phyloP scores from a whole-genome alignment of 2,329 filamentous ascomycete genomes.

The Pseudovirgaria hyperparasitica region DNA sequence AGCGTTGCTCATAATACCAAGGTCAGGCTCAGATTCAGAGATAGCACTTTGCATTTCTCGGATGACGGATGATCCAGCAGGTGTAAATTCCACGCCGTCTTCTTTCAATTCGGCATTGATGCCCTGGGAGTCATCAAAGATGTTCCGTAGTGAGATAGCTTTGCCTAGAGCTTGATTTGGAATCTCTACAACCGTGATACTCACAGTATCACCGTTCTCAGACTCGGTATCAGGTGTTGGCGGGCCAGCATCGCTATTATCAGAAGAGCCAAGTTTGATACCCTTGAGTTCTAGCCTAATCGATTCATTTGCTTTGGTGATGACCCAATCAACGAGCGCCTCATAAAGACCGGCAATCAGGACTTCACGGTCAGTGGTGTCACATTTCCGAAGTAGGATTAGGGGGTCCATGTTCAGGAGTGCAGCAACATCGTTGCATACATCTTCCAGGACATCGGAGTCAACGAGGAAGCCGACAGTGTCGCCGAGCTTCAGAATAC shows the following conservation, averaged over 20 bases:
- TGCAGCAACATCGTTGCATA: slow-evolving; percentile 81
- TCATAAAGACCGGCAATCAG: slow-evolving; percentile 85
- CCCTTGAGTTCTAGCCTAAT: slow-evolving; percentile 64
- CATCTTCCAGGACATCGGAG: slow-evolving; percentile 68
- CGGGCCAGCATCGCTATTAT: slow-evolving; percentile 41
- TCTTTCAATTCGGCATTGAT: slow-evolving; percentile 98
- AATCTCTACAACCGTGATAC: slow-evolving; percentile 77
- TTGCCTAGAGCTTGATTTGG: slow-evolving; percentile 71
- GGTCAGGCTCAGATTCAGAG: slow-evolving; percentile 60
- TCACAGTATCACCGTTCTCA: slow-evolving; percentile 69
- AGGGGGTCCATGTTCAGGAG: slow-evolving; percentile 81
- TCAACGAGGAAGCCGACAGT: slow-evolving; percentile 76
- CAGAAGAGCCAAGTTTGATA: slow-evolving; percentile 52
- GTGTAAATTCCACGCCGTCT: slow-evolving; percentile 68
- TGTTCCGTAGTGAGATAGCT: slow-evolving; percentile 73
- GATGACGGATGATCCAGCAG: slow-evolving; percentile 68
- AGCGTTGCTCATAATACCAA: slow-evolving; percentile 59
- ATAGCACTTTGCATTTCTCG: slow-evolving; percentile 81
- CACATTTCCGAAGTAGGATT: slow-evolving; percentile 63
- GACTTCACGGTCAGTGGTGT: slow-evolving; percentile 70
- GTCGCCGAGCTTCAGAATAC: slow-evolving; percentile 82
- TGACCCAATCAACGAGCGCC: slow-evolving; percentile 87
- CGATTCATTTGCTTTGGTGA: slow-evolving; percentile 73
- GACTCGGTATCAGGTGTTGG: slow-evolving; percentile 60
- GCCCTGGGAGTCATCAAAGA: slow-evolving; percentile 85